phyloP scores from a whole-genome alignment of 2,329 filamentous ascomycete species.

The Ceratocystis colombiana region DNA sequence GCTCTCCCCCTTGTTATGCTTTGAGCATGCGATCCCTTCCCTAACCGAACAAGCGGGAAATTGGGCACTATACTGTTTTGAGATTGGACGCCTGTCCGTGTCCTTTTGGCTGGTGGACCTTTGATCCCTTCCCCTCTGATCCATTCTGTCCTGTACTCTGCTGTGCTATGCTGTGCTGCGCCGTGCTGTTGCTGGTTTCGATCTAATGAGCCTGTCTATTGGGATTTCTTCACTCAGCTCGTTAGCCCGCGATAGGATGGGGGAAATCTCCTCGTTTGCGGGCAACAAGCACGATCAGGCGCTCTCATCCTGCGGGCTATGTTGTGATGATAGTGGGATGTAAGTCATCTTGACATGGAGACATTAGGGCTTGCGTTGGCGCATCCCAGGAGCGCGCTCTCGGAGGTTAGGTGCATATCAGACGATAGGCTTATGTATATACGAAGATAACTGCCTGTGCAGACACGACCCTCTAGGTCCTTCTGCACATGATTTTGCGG shows the following conservation, averaged over 20 bases:
- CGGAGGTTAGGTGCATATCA: background rate
- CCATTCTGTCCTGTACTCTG: background rate
- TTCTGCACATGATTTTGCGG: too few species aligned
- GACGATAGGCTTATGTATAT: background rate
- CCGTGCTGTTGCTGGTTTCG: background rate
- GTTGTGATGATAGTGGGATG: background rate
- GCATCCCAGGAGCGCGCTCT: background rate
- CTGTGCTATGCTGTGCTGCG: background rate
- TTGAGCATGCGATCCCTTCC: constrained; percentile 7
- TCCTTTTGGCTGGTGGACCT: background rate
- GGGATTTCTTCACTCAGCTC: background rate
- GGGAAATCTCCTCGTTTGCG: background rate
- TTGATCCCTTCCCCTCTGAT: background rate
- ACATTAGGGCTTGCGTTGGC: background rate
- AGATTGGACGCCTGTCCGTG: constrained; percentile 6
- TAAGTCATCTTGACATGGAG: constrained; percentile 4
- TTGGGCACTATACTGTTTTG: constrained; percentile 5
- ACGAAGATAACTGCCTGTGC: too few species aligned
- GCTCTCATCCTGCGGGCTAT: background rate
- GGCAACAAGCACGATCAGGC: background rate
- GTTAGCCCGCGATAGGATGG: background rate
- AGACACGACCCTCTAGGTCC: too few species aligned
- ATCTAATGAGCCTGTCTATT: background rate
- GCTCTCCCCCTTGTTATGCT: background rate
- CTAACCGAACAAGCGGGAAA: constrained; percentile 8